A percentile compares a stretch with the other conserved stretches of the same genome.
Evolutionary conservation across 2,329 filamentous ascomycete species (phyloP).

Genomic region (Microcyclosporella mali): DNA sequence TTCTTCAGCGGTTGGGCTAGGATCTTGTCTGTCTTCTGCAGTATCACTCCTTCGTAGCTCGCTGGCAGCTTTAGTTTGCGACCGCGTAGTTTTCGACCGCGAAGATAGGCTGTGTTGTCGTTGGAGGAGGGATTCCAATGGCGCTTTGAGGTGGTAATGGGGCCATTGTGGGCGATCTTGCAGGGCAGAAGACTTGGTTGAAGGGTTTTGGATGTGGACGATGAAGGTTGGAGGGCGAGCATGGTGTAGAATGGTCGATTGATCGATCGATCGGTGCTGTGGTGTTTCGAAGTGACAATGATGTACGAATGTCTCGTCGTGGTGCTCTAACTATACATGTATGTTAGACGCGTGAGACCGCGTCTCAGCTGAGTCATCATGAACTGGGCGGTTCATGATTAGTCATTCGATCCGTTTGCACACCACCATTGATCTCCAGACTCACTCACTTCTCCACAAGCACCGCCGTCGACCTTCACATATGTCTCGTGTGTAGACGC

Average conservation of each 20-base stretch:
- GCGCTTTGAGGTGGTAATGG: conserved; percentile 55
- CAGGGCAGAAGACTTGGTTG: conserved; percentile 73
- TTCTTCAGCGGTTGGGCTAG: conserved; percentile 6
- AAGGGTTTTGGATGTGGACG: conserved; percentile 24
- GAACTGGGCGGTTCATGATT: no score
- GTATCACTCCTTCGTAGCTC: conserved; percentile 52
- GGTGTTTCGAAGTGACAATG: background rate
- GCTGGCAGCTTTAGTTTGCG: conserved; percentile 60
- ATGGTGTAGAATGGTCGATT: conserved; percentile 26
- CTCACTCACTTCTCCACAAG: no score
- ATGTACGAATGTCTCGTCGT: background rate
- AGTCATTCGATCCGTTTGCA: no score
- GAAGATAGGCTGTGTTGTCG: conserved; percentile 54
- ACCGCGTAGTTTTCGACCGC: conserved; percentile 72
- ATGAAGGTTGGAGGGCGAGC: conserved; percentile 38
- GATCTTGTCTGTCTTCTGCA: conserved; percentile 23
- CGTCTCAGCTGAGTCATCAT: no score
- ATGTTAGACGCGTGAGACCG: background rate
- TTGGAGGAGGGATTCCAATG: conserved; percentile 61
- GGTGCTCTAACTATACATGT: no score
- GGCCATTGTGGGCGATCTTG: conserved; percentile 70
- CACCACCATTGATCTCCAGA: no score
- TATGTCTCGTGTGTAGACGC: no score
- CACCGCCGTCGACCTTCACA: no score
- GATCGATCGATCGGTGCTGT: conserved; percentile 1